Base-by-base conservation (phyloP, 176 grass and related monocot genomes). In the Oryza meyeriana region DNA sequence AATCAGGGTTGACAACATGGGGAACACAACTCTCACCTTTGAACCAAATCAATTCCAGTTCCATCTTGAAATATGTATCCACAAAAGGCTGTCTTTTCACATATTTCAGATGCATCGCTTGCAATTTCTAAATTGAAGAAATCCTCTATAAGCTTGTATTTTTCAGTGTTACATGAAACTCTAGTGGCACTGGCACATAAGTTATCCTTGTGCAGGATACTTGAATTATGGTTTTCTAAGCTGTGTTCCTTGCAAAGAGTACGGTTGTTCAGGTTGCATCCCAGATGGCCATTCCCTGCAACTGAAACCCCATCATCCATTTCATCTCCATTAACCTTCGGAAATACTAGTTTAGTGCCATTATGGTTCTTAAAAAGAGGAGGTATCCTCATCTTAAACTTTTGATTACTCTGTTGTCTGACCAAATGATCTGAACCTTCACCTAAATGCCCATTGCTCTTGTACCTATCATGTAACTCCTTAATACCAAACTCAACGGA, bases 71-170 rank as follows among this genome's bases (percentile, higher is more conserved):
- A 83, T 65, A 95, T 69, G 84, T 90, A 90, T 71, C 81, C 89
- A 93, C 92, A 98, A 83, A 57, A 63, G 77, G 88, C 84, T 71
- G 86, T 71, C 69, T 89, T 76, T 72, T 93, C 88, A 88, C 82
- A 89, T 66, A 81, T 95, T 91, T 98, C 96, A 59, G 79, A 88
- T 74, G 75, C 44, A 28, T 66, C 24, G 28, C 84, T 81, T 27
- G 82, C 90, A 36, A 93, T 70, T 80, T 93, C 89, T 48, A 38
- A 27, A 48, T 89, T 88, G 72, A 95, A 99, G 82, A 95, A 87
- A 57, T 84, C 42, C 69, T 82, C 72, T 58, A 85, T 35, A 50
- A 75, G 65, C 48, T 77, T 79, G 64, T 83, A 44, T 65, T 83
- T 33, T 1, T 74, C 79, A 86, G 26, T 66, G 65, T 77, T 48